These are phyloP conservation scores for Viridothelium virens DNA, from an alignment of 495 filamentous ascomycete species.

Conservation along the genomic window DNA sequence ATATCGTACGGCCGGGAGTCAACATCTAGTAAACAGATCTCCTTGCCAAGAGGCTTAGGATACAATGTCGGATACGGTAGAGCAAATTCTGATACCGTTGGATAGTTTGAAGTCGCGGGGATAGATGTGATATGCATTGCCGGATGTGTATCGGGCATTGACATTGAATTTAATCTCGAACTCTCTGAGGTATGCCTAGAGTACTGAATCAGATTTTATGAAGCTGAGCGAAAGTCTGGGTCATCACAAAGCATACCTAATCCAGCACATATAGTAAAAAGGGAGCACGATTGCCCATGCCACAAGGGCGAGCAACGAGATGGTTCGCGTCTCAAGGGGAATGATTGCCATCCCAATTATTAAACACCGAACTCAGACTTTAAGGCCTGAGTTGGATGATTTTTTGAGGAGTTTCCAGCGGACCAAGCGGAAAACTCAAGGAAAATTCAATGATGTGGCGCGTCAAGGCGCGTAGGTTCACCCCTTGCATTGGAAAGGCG, in stretches of 20 bases:
- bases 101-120: background rate
- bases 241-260: background rate
- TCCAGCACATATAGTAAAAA: background rate
- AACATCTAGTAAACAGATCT: background rate
- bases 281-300: background rate
- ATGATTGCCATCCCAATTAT: background rate
- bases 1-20: conserved; percentile 3
- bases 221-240: background rate
- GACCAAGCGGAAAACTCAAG: background rate
- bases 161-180: background rate
- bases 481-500: background rate
- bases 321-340: background rate
- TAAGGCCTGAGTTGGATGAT: background rate
- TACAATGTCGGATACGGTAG: background rate
- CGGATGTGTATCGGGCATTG: background rate
- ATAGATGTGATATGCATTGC: background rate
- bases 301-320: background rate
- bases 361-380: background rate
- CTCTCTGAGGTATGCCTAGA: background rate
- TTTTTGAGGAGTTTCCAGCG: background rate
- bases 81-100: background rate
- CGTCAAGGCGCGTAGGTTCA: background rate
- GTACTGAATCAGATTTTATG: background rate
- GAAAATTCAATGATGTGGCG: background rate
- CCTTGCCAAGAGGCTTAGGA: background rate